These are phyloP conservation scores for Saussurea involucrata DNA, from an alignment of 129 eudicot genomes.

Conservation along the genomic window DNA sequence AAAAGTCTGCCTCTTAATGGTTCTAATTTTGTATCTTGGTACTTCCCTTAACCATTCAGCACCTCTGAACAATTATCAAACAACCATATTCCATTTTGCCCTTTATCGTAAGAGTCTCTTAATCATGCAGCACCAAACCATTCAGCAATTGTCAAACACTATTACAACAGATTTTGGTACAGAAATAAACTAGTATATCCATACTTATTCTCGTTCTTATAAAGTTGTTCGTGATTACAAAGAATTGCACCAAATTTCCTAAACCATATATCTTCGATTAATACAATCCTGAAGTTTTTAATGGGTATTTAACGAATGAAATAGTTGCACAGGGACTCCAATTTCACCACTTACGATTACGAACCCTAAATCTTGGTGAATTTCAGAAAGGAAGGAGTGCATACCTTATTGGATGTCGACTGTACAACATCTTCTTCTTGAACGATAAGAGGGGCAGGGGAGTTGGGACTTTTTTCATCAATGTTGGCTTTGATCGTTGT, in stretches of 20 bases:
- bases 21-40: no score
- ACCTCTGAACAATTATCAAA: no score
- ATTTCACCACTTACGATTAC: neutral
- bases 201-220: no score
- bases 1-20: no score
- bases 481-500: conserved; percentile 37
- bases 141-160: no score
- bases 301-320: neutral
- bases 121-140: no score
- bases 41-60: no score
- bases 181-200: neutral
- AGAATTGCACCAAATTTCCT: no score
- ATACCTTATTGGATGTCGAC: conserved; percentile 38
- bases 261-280: neutral
- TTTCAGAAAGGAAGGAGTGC: neutral
- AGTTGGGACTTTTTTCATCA: conserved; percentile 28
- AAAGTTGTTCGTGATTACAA: no score
- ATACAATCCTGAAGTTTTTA: neutral
- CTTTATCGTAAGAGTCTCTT: no score
- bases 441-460: conserved; percentile 28
- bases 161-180: neutral
- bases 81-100: no score
- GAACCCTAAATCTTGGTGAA: neutral
- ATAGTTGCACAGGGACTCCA: neutral
- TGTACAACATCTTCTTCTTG: conserved; percentile 25